A percentile compares a stretch with the other conserved stretches of the same genome.
Conservation (phyloP, 129 eudicot genomes). For the Apium graveolens region DNA sequence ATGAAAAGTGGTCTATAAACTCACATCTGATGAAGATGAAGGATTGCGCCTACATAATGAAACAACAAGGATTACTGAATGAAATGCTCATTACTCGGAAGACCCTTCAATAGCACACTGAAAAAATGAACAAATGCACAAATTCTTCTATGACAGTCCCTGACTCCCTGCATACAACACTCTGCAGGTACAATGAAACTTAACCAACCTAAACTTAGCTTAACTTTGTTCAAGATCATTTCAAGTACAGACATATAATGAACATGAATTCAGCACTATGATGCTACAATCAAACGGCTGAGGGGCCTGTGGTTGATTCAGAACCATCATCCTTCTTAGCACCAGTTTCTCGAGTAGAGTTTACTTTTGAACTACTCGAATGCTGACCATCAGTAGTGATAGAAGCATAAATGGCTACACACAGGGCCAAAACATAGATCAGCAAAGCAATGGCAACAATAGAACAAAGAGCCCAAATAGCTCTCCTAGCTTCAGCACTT, state of each 20-base stretch:
- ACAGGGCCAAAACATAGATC: not conserved
- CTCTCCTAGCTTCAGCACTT: not conserved
- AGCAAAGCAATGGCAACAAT: not conserved
- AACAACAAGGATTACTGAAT: too few species aligned
- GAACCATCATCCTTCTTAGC: not conserved
- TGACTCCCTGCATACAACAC: too few species aligned
- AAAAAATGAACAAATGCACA: too few species aligned
- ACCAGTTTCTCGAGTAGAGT: not conserved
- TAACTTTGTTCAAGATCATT: not conserved
- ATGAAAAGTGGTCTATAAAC: too few species aligned
- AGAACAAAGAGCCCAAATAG: constrained; percentile 1
- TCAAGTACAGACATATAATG: not conserved
- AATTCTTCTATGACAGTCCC: not conserved
- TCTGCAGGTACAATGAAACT: too few species aligned
- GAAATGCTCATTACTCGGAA: too few species aligned
- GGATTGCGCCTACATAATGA: too few species aligned
- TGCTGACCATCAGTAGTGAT: not conserved
- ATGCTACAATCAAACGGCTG: not conserved
- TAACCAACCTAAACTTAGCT: not conserved
- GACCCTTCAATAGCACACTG: too few species aligned
- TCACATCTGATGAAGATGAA: too few species aligned
- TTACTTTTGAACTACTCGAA: not conserved
- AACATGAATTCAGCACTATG: not conserved
- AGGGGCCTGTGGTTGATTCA: not conserved
- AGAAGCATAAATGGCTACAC: not conserved